Conservation (phyloP, 2,329 filamentous ascomycete species). For the Monilinia laxa region DNA sequence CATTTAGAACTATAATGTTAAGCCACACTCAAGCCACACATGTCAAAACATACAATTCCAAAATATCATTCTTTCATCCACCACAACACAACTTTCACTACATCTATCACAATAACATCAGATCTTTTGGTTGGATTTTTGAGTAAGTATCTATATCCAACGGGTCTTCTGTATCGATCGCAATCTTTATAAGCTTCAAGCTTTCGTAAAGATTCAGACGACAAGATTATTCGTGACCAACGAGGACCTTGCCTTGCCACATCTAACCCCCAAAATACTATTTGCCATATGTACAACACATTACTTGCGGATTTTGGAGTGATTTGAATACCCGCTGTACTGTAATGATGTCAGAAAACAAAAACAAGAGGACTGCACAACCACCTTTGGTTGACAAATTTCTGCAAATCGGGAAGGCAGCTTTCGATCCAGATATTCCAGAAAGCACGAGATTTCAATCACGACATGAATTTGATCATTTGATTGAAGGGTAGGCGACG, state of each 20-base stretch:
- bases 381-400: constrained; percentile 37
- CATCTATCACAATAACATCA: neutral
- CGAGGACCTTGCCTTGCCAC: neutral
- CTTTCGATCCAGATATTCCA: constrained; percentile 36
- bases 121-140: neutral
- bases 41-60: neutral
- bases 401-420: constrained; percentile 35
- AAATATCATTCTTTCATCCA: constrained; percentile 8
- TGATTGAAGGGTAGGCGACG: constrained; percentile 31
- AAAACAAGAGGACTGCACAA: constrained; percentile 22
- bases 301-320: neutral
- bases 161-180: neutral
- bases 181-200: neutral
- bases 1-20: too few relatives aligned
- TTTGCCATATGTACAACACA: neutral
- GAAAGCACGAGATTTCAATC: constrained; percentile 25
- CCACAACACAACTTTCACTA: neutral
- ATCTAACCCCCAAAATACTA: too few relatives aligned
- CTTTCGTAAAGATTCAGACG: neutral
- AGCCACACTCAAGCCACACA: too few relatives aligned
- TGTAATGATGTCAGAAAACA: neutral
- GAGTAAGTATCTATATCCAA: neutral
- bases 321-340: neutral
- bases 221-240: neutral
- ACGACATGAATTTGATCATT: constrained; percentile 20